These are phyloP conservation scores for Puccinia hordei DNA, from an alignment of 1,284 basidiomycete genomes.

Conservation along the genomic window DNA sequence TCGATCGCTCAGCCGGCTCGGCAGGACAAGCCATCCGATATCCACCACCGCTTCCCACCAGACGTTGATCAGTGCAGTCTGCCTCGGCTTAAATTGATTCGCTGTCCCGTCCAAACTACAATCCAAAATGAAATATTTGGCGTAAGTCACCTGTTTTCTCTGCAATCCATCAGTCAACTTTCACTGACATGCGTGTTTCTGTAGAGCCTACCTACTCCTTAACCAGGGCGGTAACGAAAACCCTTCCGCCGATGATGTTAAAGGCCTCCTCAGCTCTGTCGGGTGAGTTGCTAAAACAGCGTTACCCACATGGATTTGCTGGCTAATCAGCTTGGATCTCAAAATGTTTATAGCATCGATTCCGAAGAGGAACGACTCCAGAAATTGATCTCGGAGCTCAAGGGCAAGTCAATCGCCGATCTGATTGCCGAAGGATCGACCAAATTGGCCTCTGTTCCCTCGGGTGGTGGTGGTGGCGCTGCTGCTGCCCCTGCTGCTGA, in stretches of 20 bases:
- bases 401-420: conserved; percentile 86
- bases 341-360: conserved; percentile 68
- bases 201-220: conserved; percentile 81
- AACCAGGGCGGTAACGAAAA: conserved; percentile 85
- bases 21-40: background rate
- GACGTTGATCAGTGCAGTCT: conserved; percentile 50
- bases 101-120: conserved; percentile 41
- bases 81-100: conserved; percentile 51
- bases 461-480: conserved; percentile 58
- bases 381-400: conserved; percentile 86
- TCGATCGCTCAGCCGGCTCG: too few species aligned
- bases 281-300: conserved; percentile 61
- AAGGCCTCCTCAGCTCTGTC: conserved; percentile 80
- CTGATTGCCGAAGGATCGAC: conserved; percentile 87
- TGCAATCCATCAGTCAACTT: background rate
- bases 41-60: conserved; percentile 24
- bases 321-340: conserved; percentile 2
- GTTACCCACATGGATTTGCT: background rate
- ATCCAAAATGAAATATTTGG: conserved; percentile 34
- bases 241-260: conserved; percentile 86
- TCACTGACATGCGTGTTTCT: conserved; percentile 53
- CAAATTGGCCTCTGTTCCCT: conserved; percentile 87
- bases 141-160: conserved; percentile 34
- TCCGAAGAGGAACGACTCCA: conserved; percentile 79
- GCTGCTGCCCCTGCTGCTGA: conserved; percentile 67